These are phyloP conservation scores for Cryphonectria japonica DNA, from an alignment of 2,329 filamentous ascomycete genomes.

Conservation along the genomic window DNA sequence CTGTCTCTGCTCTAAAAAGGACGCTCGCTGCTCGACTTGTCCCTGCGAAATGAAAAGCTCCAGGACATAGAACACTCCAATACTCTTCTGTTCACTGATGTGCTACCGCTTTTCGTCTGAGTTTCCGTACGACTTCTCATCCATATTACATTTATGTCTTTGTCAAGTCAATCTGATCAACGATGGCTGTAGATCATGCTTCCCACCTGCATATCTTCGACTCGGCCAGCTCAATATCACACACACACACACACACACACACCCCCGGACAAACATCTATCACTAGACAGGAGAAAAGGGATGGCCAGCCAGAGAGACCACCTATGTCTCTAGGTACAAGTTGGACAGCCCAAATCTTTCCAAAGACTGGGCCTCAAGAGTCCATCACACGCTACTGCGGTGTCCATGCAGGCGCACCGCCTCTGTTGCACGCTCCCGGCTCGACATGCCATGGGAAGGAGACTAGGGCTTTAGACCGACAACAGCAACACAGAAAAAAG, in stretches of 20 bases:
- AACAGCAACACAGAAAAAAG: neutral
- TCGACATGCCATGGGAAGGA: neutral
- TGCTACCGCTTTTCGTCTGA: neutral
- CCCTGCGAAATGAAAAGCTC: neutral
- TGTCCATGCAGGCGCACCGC: neutral
- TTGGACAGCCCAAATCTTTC: neutral
- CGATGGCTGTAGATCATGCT: neutral
- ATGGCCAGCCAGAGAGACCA: neutral
- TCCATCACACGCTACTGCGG: neutral
- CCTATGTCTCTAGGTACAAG: neutral
- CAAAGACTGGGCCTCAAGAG: neutral
- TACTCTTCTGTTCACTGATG: neutral
- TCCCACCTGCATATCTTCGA: neutral
- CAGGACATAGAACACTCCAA: neutral
- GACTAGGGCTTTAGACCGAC: neutral
- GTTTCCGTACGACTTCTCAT: neutral
- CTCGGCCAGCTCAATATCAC: neutral
- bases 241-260: too few species aligned
- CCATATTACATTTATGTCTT: neutral
- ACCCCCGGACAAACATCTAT: neutral
- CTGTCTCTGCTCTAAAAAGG: neutral
- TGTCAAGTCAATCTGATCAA: too few species aligned
- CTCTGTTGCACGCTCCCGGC: conserved; percentile 5
- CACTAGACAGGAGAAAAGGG: neutral
- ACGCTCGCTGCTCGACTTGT: neutral